phyloP scores from a whole-genome alignment of 2,329 filamentous ascomycete species.

The Pyrenophora teres region DNA sequence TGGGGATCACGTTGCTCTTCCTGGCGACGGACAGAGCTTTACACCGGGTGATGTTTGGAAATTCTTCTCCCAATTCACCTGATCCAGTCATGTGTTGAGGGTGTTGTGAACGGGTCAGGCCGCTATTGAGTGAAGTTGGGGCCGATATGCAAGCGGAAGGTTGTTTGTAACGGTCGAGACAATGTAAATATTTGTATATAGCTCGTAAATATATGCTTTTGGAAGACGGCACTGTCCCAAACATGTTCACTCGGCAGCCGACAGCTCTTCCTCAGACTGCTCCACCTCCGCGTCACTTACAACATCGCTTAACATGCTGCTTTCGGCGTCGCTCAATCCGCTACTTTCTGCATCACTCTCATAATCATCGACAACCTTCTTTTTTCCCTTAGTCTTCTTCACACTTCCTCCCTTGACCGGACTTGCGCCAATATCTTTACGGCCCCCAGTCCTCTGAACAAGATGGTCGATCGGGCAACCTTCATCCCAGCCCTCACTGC shows the following conservation, averaged over 20 bases:
- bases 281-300: conserved; percentile 34
- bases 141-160: neutral
- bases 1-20: conserved; percentile 27
- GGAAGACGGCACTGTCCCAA: neutral
- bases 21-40: conserved; percentile 22
- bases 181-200: conserved; percentile 4
- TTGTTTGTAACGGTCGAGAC: neutral
- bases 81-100: neutral
- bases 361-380: conserved; percentile 21
- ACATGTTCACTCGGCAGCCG: neutral
- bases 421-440: conserved; percentile 48
- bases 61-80: conserved; percentile 39
- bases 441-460: conserved; percentile 61
- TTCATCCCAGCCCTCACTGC: conserved; percentile 66
- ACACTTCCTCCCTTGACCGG: conserved; percentile 20
- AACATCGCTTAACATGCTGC: conserved; percentile 29
- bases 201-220: neutral
- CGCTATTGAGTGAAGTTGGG: too few species aligned
- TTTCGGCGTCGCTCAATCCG: conserved; percentile 19
- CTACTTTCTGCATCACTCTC: conserved; percentile 35
- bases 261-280: conserved; percentile 9
- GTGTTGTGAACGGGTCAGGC: neutral
- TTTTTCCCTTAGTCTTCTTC: conserved; percentile 22
- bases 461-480: conserved; percentile 68
- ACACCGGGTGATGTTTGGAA: conserved; percentile 38